Evolutionary conservation across 2,329 filamentous ascomycete genomes (phyloP), one percentile per base, ranked within the genome.

Genomic region (Fusarium circinatum): DNA sequence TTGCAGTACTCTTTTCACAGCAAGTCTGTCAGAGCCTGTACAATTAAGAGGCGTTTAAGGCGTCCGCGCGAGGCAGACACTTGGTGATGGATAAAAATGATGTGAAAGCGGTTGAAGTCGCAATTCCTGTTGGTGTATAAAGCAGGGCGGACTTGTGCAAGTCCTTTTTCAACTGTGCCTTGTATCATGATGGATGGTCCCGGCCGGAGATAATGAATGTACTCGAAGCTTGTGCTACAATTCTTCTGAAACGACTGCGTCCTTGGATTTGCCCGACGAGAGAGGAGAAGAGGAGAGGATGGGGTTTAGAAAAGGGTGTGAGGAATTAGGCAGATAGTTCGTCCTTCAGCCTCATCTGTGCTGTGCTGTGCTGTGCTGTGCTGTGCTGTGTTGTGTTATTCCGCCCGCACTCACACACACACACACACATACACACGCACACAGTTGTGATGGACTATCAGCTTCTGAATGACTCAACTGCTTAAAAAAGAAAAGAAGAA

Each of bases 61-160:
- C 56, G 57, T 39, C 60, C 49, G 24, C 57, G 60, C 44, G 45
- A 74, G 71, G 71, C 62, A 73, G 52, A 75, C 32, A 44, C 30
- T 28, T 32, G 26, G 5, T 34, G 20, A 58, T 48, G 39, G 38
- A 67, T 34, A 28, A 8, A n/a, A 30, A 12, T 2, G n/a, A 14
- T 32, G n/a, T 47, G 26, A 28, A 55, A 11, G n/a, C 39, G 15
- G 38, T 26, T 32, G 14, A n/a, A 41, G 22, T 48, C 36, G 15
- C 36, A 54, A 44, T 22, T 44, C 44, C 24, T 58, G 45, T 44
- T 42, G 45, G 22, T 42, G 24, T 28, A 54, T 24, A 48, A 65
- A 48, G 41, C 38, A 72, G 60, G 71, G 71, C 71, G 71, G 49
- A 61, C 71, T 68, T 74, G 71, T 68, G 71, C 67, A 71, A 38